Conservation (phyloP, 2,329 filamentous ascomycete species). For the Leptographium flavum region DNA sequence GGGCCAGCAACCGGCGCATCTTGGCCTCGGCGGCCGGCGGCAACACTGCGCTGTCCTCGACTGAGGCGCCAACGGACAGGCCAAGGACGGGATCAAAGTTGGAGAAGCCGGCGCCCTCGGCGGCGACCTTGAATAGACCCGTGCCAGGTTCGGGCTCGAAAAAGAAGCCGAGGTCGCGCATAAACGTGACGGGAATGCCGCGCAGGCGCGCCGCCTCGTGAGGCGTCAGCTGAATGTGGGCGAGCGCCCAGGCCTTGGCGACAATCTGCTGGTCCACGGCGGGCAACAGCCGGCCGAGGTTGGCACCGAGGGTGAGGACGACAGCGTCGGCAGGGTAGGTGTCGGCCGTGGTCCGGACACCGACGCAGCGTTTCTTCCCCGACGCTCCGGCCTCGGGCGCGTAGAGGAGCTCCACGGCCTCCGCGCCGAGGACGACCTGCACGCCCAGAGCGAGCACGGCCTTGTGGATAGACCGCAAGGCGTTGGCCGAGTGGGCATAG, state of each 20-base stretch:
- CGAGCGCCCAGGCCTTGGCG: constrained; percentile 44
- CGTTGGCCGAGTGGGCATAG: constrained; percentile 40
- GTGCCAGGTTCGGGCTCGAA: constrained; percentile 49
- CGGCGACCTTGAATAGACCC: constrained; percentile 43
- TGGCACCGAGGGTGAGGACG: constrained; percentile 21
- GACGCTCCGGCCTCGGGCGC: no score
- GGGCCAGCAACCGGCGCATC: no score
- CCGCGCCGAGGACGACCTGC: constrained; percentile 22
- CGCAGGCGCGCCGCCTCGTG: constrained; percentile 37
- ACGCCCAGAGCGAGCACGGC: constrained; percentile 21
- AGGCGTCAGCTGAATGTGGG: constrained; percentile 41
- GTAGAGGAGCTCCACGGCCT: no score
- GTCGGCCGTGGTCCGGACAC: constrained; percentile 14
- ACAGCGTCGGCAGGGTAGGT: constrained; percentile 23
- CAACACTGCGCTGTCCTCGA: constrained; percentile 16
- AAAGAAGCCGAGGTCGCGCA: constrained; percentile 48
- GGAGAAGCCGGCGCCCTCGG: constrained; percentile 41
- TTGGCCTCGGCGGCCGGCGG: background rate
- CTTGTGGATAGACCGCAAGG: constrained; percentile 31
- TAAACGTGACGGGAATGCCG: constrained; percentile 45
- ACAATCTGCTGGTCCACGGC: constrained; percentile 33
- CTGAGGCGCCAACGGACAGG: background rate
- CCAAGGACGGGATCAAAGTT: constrained; percentile 11
- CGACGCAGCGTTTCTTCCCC: constrained; percentile 11
- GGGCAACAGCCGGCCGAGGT: constrained; percentile 30